Percentiles rank a stretch among this genome's conserved stretches.
phyloP scores from a whole-genome alignment of 2,329 filamentous ascomycete species.

The Orbilia blumenaviensis region DNA sequence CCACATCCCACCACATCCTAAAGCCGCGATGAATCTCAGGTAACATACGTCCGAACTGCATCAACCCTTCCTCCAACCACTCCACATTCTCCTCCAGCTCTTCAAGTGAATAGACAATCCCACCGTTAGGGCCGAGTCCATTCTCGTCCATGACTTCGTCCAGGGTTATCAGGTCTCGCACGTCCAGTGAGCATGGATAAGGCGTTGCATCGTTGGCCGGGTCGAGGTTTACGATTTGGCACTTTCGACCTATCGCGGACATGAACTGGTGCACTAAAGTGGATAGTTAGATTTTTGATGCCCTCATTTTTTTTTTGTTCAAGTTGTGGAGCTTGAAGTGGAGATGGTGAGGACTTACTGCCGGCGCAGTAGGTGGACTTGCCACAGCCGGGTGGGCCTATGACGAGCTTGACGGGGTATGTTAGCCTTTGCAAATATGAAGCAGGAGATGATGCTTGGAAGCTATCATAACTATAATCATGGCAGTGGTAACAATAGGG shows the following conservation, averaged over 20 bases:
- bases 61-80: slow-evolving; percentile 84
- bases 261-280: slow-evolving; percentile 89
- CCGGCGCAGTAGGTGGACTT: slow-evolving; percentile 99
- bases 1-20: background rate
- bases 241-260: slow-evolving; percentile 91
- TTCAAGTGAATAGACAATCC: slow-evolving; percentile 90
- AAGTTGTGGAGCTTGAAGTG: background rate
- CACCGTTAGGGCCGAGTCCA: slow-evolving; percentile 88
- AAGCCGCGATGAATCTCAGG: background rate
- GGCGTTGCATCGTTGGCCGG: slow-evolving; percentile 93
- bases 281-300: background rate
- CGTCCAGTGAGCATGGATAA: slow-evolving; percentile 89
- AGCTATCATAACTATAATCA: background rate
- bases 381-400: slow-evolving; percentile 92
- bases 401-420: slow-evolving; percentile 75
- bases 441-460: background rate
- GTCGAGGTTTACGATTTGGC: slow-evolving; percentile 94
- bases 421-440: slow-evolving; percentile 10
- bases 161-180: slow-evolving; percentile 84
- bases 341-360: slow-evolving; percentile 66
- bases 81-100: slow-evolving; percentile 94
- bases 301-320: background rate
- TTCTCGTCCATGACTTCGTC: slow-evolving; percentile 96
- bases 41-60: slow-evolving; percentile 71
- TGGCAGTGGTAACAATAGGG: too few relatives aligned